Conservation (phyloP, 768 basidiomycete species). For the Naganishia kalamii region DNA sequence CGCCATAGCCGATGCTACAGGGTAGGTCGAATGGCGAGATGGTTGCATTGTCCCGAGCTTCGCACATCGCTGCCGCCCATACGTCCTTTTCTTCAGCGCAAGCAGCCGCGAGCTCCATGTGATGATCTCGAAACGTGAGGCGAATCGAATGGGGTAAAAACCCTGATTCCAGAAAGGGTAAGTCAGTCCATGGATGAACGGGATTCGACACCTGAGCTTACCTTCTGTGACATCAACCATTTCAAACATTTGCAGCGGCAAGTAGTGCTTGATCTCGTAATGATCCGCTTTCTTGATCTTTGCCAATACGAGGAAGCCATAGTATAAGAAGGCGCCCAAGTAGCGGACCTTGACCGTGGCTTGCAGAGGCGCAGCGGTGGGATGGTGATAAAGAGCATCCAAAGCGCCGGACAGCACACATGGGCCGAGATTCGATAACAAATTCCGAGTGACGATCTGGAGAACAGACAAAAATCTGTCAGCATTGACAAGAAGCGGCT, state of each 20-base stretch:
- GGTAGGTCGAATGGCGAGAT: slow-evolving; percentile 50
- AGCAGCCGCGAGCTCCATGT: slow-evolving; percentile 78
- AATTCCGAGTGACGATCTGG: slow-evolving; percentile 36
- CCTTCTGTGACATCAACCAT: slow-evolving; percentile 66
- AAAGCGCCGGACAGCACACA: slow-evolving; percentile 77
- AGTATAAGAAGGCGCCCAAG: slow-evolving; percentile 82
- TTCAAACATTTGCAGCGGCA: slow-evolving; percentile 67
- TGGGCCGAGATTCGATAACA: slow-evolving; percentile 62
- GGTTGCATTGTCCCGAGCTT: slow-evolving; percentile 53
- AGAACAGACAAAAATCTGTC: neutral
- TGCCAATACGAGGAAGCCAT: slow-evolving; percentile 77
- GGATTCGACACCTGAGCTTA: no score
- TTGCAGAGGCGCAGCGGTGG: slow-evolving; percentile 51
- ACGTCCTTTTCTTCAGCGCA: slow-evolving; percentile 75
- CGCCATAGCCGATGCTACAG: slow-evolving; percentile 27
- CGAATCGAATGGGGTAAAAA: slow-evolving; percentile 76
- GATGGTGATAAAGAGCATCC: slow-evolving; percentile 73
- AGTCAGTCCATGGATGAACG: neutral
- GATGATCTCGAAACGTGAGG: slow-evolving; percentile 61
- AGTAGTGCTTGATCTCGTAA: slow-evolving; percentile 87
- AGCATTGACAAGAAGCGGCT: neutral
- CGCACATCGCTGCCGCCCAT: slow-evolving; percentile 67
- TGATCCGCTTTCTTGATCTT: slow-evolving; percentile 68
- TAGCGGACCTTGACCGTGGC: slow-evolving; percentile 69
- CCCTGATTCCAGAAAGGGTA: slow-evolving; percentile 50